These are phyloP conservation scores for Asterophora parasitica DNA, from an alignment of 768 basidiomycete species.

Conservation along the genomic window DNA sequence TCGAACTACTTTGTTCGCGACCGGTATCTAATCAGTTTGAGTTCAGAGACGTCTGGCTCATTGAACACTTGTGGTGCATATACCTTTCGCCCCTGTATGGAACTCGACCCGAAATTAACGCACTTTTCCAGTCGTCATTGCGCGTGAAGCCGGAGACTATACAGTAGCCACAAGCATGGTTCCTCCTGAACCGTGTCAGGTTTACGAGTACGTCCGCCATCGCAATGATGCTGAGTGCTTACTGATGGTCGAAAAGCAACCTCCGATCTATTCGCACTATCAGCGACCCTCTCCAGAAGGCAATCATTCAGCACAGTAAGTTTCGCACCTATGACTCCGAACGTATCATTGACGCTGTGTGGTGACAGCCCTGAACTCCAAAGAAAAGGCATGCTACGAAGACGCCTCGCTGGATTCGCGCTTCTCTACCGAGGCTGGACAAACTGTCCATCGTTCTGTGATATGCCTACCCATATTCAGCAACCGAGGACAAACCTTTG, in stretches of 20 bases:
- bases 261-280: slow-evolving; percentile 56
- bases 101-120: neutral
- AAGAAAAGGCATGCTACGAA: slow-evolving; percentile 54
- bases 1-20: neutral
- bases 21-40: neutral
- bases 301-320: slow-evolving; percentile 64
- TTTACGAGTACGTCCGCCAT: slow-evolving; percentile 52
- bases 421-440: slow-evolving; percentile 63
- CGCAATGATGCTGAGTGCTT: neutral
- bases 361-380: slow-evolving; percentile 61
- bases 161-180: slow-evolving; percentile 63
- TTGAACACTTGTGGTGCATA: slow-evolving; percentile 53
- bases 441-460: slow-evolving; percentile 55
- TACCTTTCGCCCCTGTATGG: neutral
- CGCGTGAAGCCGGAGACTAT: slow-evolving; percentile 67
- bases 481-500: slow-evolving; percentile 72
- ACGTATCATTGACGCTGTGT: slow-evolving; percentile 1
- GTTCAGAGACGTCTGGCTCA: slow-evolving; percentile 57
- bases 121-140: slow-evolving; percentile 48
- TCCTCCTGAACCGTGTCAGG: slow-evolving; percentile 55
- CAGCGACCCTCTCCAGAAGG: slow-evolving; percentile 57
- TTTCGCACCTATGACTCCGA: neutral
- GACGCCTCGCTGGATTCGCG: slow-evolving; percentile 62
- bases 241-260: slow-evolving; percentile 34
- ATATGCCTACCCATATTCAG: slow-evolving; percentile 70